These are phyloP conservation scores for Lycium barbarum DNA, from an alignment of 257 asterid species.

Conservation along the genomic window DNA sequence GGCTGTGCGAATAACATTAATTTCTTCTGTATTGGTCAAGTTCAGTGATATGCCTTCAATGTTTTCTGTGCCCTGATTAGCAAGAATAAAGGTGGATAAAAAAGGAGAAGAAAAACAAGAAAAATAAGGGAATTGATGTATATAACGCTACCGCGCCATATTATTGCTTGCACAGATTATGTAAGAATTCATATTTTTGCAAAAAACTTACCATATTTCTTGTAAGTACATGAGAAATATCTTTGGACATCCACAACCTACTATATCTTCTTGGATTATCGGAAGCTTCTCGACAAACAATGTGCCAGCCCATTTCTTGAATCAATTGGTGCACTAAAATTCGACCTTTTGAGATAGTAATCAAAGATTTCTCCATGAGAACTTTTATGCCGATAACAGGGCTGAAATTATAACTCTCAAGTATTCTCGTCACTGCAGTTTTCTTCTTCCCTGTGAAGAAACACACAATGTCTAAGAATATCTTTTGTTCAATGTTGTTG, in stretches of 20 bases:
- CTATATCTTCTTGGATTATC: not conserved
- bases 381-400: not conserved
- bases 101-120: too few relatives aligned
- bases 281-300: not conserved
- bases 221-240: not conserved
- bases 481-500: not conserved
- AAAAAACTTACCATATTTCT: not conserved
- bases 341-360: not conserved
- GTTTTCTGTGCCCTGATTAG: not conserved
- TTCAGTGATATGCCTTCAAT: conserved; percentile 28
- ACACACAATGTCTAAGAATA: conserved; percentile 29
- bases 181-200: not conserved
- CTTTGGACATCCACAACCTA: not conserved
- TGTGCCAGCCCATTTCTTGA: conserved; percentile 23
- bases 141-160: not conserved
- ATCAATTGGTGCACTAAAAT: conserved; percentile 17
- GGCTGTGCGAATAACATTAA: not conserved
- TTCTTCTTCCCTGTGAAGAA: not conserved
- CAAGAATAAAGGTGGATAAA: not conserved
- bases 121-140: not conserved
- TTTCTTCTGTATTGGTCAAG: not conserved
- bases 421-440: not conserved
- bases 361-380: conserved; percentile 12
- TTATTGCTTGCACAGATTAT: too few relatives aligned
- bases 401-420: not conserved